Evolutionary conservation across 352 stramenopile species (phyloP).

Genomic region (Blastocystis sp.): DNA sequence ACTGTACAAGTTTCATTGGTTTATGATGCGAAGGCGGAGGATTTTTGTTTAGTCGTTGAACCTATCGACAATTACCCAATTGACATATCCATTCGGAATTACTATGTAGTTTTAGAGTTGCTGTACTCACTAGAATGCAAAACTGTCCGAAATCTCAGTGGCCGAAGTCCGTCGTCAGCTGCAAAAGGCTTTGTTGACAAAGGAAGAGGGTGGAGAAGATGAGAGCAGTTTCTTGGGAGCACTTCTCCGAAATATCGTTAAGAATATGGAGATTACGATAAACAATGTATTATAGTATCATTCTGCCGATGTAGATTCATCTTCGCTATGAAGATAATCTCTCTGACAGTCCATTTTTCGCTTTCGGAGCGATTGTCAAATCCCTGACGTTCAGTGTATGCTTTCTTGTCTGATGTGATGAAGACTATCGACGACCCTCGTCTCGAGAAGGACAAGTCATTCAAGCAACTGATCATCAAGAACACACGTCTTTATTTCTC

Average conservation of each 20-base stretch:
- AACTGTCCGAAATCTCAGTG: slow-evolving; percentile 26
- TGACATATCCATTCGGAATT: slow-evolving; percentile 43
- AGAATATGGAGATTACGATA: slow-evolving; percentile 45
- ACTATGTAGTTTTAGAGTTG: not conserved
- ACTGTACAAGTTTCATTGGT: not conserved
- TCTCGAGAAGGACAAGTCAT: slow-evolving; percentile 7
- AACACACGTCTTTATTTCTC: slow-evolving; percentile 33
- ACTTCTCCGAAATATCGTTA: slow-evolving; percentile 28
- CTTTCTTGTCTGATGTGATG: not conserved
- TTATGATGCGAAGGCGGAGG: not conserved
- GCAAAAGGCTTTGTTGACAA: slow-evolving; percentile 30
- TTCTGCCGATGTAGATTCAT: not conserved
- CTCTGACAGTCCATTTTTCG: slow-evolving; percentile 6
- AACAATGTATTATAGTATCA: not conserved
- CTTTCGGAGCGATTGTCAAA: slow-evolving; percentile 7
- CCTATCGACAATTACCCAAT: slow-evolving; percentile 50
- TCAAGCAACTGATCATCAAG: slow-evolving; percentile 51
- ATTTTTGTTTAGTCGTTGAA: slow-evolving; percentile 51
- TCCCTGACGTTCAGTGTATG: slow-evolving; percentile 28
- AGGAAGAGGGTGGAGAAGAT: slow-evolving; percentile 54
- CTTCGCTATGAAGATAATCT: slow-evolving; percentile 45
- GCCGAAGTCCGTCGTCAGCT: slow-evolving; percentile 27
- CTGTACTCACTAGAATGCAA: not conserved
- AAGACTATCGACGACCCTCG: slow-evolving; percentile 8
- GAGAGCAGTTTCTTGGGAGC: slow-evolving; percentile 3